These are phyloP conservation scores for Cercophora sp. DNA, from an alignment of 495 filamentous ascomycete species.

Conservation along the genomic window DNA sequence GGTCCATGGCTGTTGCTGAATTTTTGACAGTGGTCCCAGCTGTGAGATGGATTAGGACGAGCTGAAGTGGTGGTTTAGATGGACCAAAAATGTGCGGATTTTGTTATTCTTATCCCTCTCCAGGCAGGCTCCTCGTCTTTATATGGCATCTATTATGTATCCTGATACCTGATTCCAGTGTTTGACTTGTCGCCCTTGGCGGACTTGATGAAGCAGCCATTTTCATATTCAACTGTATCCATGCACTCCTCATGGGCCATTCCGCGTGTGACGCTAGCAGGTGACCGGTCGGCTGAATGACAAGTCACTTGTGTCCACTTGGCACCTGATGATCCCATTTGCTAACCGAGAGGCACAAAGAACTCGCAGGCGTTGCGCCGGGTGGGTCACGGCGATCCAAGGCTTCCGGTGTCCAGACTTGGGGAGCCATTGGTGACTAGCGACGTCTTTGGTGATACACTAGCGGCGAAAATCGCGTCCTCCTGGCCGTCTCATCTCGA, in stretches of 20 bases:
- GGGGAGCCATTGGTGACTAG: neutral
- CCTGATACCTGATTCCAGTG: neutral
- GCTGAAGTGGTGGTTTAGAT: neutral
- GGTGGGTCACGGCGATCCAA: neutral
- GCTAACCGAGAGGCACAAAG: neutral
- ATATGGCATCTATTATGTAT: neutral
- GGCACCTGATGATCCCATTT: neutral
- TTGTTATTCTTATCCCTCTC: neutral
- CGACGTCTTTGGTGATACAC: neutral
- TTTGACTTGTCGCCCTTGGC: neutral
- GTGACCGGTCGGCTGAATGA: neutral
- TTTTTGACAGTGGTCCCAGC: neutral
- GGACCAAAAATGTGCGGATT: neutral
- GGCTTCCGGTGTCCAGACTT: neutral
- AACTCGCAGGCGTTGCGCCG: neutral
- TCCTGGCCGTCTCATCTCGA: conserved; percentile 1
- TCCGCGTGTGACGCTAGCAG: neutral
- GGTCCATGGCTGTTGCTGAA: conserved; percentile 1
- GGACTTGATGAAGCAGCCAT: neutral
- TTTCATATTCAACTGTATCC: neutral
- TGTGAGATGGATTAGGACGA: neutral
- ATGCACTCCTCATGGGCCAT: neutral
- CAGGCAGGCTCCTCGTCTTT: neutral
- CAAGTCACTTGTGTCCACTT: neutral
- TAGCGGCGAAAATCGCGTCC: conserved; percentile 4